phyloP scores from a whole-genome alignment of 306 rosid species.

The Lathyrus oleraceus region DNA sequence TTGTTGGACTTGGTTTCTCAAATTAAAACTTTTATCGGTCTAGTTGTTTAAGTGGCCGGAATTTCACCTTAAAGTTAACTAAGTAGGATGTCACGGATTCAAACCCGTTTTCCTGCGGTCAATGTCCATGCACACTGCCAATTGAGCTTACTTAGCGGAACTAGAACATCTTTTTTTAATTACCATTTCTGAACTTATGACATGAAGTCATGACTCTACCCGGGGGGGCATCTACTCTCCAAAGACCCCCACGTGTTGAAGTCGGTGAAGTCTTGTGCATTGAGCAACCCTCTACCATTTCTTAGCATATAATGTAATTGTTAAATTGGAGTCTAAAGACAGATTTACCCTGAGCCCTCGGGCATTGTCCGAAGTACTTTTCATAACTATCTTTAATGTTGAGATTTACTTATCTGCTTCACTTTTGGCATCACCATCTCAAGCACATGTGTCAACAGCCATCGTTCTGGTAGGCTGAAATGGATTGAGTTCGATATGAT shows the following conservation, averaged over 20 bases:
- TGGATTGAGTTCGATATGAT: slow-evolving; percentile 1
- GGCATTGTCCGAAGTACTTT: slow-evolving; percentile 15
- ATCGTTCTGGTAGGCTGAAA: background rate
- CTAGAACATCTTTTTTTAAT: background rate
- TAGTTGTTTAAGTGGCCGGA: too few species aligned
- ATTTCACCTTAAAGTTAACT: too few species aligned
- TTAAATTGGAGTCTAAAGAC: background rate
- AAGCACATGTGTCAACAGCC: background rate
- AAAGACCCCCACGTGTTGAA: background rate
- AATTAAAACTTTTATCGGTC: background rate
- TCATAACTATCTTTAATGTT: background rate
- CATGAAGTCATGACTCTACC: background rate
- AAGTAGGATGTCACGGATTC: too few species aligned
- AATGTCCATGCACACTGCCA: too few species aligned
- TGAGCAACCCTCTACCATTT: background rate
- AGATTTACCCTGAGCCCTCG: background rate
- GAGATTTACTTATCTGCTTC: background rate
- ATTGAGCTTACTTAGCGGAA: too few species aligned
- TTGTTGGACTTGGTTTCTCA: background rate
- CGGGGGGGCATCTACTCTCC: background rate
- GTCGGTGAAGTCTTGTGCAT: background rate
- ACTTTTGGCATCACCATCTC: background rate
- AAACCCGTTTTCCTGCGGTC: too few species aligned
- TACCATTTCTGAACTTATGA: background rate
- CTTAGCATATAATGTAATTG: background rate